phyloP scores from a whole-genome alignment of 257 asterid species.

The Thymus quinquecostatus region DNA sequence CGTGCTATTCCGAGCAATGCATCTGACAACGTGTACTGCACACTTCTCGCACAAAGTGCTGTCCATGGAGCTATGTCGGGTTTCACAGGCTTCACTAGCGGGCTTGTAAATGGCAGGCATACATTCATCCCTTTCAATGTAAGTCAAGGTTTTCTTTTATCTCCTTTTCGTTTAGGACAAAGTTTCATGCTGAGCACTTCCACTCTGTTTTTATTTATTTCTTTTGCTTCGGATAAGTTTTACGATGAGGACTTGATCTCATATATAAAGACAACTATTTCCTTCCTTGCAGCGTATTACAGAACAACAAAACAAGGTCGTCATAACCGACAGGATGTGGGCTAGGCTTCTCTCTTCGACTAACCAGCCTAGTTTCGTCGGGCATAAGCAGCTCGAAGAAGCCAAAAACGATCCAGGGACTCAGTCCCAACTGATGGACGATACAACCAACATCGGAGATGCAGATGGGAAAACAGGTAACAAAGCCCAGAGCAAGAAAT shows the following conservation, averaged over 20 bases:
- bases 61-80: constrained; percentile 90
- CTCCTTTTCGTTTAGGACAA: neutral
- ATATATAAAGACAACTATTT: neutral
- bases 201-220: neutral
- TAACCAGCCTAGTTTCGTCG: constrained; percentile 69
- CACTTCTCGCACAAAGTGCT: constrained; percentile 81
- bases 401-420: constrained; percentile 37
- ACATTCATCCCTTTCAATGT: constrained; percentile 73
- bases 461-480: constrained; percentile 40
- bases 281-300: constrained; percentile 61
- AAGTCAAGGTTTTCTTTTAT: constrained; percentile 31
- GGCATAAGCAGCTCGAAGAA: constrained; percentile 39
- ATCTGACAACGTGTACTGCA: constrained; percentile 72
- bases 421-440: constrained; percentile 46
- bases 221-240: neutral
- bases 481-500: constrained; percentile 14
- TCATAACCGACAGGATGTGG: constrained; percentile 80
- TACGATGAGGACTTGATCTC: neutral
- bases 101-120: constrained; percentile 67
- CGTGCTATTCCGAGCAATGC: constrained; percentile 83
- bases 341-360: constrained; percentile 78
- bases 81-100: constrained; percentile 65
- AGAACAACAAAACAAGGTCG: constrained; percentile 62
- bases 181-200: neutral
- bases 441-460: constrained; percentile 35